Conservation (phyloP, 257 asterid species). For the Solanum arcanum region DNA sequence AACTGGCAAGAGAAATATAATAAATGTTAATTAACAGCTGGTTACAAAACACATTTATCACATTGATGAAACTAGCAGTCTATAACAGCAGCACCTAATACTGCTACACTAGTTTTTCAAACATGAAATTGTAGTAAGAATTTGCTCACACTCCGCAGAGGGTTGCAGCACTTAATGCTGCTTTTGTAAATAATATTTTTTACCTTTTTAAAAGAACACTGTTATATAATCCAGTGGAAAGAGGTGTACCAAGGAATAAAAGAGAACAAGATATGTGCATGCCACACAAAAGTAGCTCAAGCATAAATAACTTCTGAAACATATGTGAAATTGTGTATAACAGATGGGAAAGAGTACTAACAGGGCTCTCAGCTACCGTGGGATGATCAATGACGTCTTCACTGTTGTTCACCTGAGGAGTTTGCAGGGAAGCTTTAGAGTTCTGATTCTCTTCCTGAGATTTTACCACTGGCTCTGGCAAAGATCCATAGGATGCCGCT, state of each 20-base stretch:
- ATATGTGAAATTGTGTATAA: not conserved
- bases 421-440: constrained; percentile 15
- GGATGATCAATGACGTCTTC: constrained; percentile 38
- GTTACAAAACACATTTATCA: not conserved
- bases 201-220: not conserved
- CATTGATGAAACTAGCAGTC: not conserved
- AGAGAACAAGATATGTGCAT: not conserved
- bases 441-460: constrained; percentile 26
- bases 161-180: not conserved
- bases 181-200: not conserved
- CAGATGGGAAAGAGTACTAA: constrained; percentile 6
- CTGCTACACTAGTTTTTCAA: not conserved
- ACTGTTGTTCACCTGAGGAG: constrained; percentile 13
- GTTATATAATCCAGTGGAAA: not conserved
- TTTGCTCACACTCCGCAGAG: not conserved
- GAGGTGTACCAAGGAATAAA: not conserved
- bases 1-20: constrained; percentile 24
- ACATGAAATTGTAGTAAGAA: not conserved
- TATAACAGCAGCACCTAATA: not conserved
- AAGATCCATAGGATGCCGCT: constrained; percentile 43
- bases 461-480: constrained; percentile 12
- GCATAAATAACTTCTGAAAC: not conserved
- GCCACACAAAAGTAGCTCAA: not conserved
- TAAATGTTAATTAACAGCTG: not conserved
- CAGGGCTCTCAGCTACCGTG: constrained; percentile 58